These are phyloP conservation scores for Annulohypoxylon maeteangense DNA, from an alignment of 495 filamentous ascomycete genomes.

Conservation along the genomic window DNA sequence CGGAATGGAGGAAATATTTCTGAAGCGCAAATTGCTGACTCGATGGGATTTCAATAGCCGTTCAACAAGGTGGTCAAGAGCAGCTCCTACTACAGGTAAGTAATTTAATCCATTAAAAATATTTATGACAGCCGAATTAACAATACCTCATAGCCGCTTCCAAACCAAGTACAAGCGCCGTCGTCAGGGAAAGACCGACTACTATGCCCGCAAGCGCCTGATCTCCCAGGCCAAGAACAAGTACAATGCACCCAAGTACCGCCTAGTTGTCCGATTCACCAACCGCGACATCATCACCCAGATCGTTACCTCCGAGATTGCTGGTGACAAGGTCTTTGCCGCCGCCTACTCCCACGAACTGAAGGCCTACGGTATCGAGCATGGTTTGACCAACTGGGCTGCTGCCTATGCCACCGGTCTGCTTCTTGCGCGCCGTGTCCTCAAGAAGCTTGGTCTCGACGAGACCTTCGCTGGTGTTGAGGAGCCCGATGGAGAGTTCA, in stretches of 20 bases:
- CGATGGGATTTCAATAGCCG: constrained; percentile 73
- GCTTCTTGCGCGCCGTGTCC: constrained; percentile 92
- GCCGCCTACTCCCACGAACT: constrained; percentile 98
- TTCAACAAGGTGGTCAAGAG: constrained; percentile 97
- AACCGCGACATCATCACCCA: constrained; percentile 99
- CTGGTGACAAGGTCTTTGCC: constrained; percentile 94
- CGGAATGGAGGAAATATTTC: constrained; percentile 70
- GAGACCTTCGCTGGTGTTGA: constrained; percentile 92
- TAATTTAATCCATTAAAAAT: constrained; percentile 18
- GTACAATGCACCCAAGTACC: constrained; percentile 99
- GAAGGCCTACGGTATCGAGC: constrained; percentile 92
- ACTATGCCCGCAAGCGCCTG: constrained; percentile 99
- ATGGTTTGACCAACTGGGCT: constrained; percentile 99
- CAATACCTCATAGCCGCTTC: constrained; percentile 77
- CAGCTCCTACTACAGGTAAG: constrained; percentile 96
- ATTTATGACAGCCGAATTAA: constrained; percentile 3
- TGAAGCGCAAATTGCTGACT: constrained; percentile 99
- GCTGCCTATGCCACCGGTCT: constrained; percentile 97
- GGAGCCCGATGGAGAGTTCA: constrained; percentile 94
- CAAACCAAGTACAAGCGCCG: constrained; percentile 99
- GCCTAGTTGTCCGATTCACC: constrained; percentile 99
- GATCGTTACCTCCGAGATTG: constrained; percentile 96
- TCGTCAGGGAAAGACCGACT: constrained; percentile 97
- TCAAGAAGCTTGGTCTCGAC: constrained; percentile 94
- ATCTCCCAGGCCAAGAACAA: constrained; percentile 99